These are phyloP conservation scores for Passalora sequoiae DNA, from an alignment of 2,329 filamentous ascomycete species.

Conservation along the genomic window DNA sequence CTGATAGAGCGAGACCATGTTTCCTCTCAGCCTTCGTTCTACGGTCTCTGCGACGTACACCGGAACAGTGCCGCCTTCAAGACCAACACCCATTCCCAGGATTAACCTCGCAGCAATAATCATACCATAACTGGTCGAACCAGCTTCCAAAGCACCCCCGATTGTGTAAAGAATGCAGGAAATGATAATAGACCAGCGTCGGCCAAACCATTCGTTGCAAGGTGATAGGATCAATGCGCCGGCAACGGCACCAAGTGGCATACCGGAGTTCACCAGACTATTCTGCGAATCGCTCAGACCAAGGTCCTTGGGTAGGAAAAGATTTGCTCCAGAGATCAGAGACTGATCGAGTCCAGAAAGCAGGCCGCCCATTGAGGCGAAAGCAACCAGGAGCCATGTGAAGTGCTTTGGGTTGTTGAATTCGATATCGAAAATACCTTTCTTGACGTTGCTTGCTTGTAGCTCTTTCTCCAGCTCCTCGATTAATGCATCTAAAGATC, in stretches of 20 bases:
- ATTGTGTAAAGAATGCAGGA: conserved; percentile 66
- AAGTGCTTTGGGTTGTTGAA: conserved; percentile 61
- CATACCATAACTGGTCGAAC: conserved; percentile 64
- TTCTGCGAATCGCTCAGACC: conserved; percentile 52
- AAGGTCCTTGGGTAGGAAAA: conserved; percentile 59
- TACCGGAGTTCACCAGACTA: conserved; percentile 63
- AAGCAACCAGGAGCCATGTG: conserved; percentile 63
- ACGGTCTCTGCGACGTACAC: conserved; percentile 72
- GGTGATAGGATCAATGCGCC: conserved; percentile 64
- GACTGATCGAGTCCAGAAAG: conserved; percentile 69
- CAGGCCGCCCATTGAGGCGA: conserved; percentile 70
- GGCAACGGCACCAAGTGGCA: conserved; percentile 66
- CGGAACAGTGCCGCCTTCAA: conserved; percentile 69
- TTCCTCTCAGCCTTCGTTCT: conserved; percentile 61
- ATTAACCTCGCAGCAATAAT: conserved; percentile 64
- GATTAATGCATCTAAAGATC: conserved; percentile 42
- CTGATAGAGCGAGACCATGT: conserved; percentile 68
- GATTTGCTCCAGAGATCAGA: conserved; percentile 65
- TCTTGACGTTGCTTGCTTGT: conserved; percentile 34
- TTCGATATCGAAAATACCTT: conserved; percentile 49
- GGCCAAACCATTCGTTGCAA: conserved; percentile 62
- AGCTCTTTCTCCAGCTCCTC: conserved; percentile 39
- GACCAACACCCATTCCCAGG: conserved; percentile 64
- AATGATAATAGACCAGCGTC: conserved; percentile 64
- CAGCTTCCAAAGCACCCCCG: conserved; percentile 63